Evolutionary conservation across 345 rosid genomes (phyloP), one percentile per base, ranked within the genome.

Genomic region (Populus davidiana): DNA sequence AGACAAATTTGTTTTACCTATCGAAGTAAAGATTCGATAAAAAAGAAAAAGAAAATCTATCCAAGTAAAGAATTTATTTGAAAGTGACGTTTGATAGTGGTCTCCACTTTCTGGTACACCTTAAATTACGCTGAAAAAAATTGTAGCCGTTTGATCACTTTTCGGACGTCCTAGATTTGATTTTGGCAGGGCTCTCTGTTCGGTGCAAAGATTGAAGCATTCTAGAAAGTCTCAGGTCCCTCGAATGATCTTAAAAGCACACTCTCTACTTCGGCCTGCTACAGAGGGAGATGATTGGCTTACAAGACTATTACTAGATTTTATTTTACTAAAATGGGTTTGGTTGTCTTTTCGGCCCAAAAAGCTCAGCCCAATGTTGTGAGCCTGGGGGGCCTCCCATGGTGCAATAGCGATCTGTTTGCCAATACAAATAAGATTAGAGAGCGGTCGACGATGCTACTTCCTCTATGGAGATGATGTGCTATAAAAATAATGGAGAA

Each of bases 391-490:
- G 61, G 61, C 10, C 25, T 21, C 61, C 25, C 61, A 2, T 54
- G 63, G 5, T n/a, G 63, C 63, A 1, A 3, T 2, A 56, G 12
- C 4, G 5, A 56, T 4, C 23, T 3, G 12, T 2, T 56, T 56
- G 63, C 63, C 11, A n/a, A 9, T n/a, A 56, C 29, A 56, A 56
- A 8, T 8, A 13, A 14, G 1, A 14, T 47, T 4, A 14, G 50
- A 44, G 17, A 44, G 3, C 50, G 12, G 50, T 50, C 10, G 13
- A 50, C 31, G 50, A 43, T 6, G 6, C 33, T 52, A 31, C 65
- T 78, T 27, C 31, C 39, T 74, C 78, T 56, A 71, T 77, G 79
- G 66, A 78, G 67, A 71, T 65, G 39, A 79, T 66, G 77, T 66
- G 77, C 71, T 70, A 67, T n/a, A 44, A 79, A 52, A 78, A 78